These are phyloP conservation scores for Candida incommunis DNA, from an alignment of 805 yeast genomes.

Conservation along the genomic window DNA sequence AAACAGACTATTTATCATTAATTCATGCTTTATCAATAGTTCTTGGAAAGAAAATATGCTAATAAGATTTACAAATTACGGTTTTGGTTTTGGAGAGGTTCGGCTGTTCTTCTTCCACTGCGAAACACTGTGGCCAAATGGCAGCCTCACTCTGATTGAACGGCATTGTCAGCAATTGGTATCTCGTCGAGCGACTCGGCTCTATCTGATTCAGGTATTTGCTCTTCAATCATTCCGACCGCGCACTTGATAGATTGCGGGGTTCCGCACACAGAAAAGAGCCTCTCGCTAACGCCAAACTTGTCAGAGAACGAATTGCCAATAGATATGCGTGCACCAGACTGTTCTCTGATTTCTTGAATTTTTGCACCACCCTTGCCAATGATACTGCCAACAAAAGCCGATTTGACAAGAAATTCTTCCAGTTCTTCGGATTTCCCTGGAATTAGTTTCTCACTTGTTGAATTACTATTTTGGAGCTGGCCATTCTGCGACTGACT, in stretches of 20 bases:
- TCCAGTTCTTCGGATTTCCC: conserved; percentile 27
- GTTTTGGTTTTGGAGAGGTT: too few species aligned
- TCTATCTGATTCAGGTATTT: too few species aligned
- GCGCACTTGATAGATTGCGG: conserved; percentile 44
- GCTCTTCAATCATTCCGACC: conserved; percentile 37
- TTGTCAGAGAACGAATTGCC: conserved; percentile 50
- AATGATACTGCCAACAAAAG: conserved; percentile 77
- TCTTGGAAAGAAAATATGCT: too few species aligned
- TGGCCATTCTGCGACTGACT: conserved; percentile 3
- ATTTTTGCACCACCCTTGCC: conserved; percentile 79
- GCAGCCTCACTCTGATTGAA: too few species aligned
- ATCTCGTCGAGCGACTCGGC: too few species aligned
- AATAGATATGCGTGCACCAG: conserved; percentile 69
- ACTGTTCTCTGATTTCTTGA: conserved; percentile 65
- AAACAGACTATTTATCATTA: too few species aligned
- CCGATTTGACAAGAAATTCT: conserved; percentile 35
- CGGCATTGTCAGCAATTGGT: too few species aligned
- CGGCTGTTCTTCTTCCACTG: too few species aligned
- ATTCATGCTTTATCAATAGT: too few species aligned
- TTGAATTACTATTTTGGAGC: too few species aligned
- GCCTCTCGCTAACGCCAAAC: conserved; percentile 40
- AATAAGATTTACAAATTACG: too few species aligned
- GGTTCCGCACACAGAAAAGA: conserved; percentile 58
- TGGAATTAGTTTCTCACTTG: not conserved
- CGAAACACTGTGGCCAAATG: too few species aligned